Percentiles rank a stretch among this genome's conserved stretches.
phyloP scores from a whole-genome alignment of 176 grass and related monocot genomes.

The Calamus simplicifolius region DNA sequence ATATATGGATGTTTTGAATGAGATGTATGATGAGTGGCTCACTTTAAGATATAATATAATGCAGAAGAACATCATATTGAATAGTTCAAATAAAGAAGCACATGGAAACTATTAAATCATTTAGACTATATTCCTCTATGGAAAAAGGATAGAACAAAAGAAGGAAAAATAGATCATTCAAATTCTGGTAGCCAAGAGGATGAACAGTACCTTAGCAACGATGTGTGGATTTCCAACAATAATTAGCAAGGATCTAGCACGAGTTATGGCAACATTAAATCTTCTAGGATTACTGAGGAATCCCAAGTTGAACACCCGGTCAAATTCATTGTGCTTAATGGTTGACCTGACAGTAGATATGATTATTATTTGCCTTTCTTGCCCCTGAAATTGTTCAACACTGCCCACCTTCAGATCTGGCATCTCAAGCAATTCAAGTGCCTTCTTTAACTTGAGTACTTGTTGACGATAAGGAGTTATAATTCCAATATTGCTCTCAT shows the following conservation, averaged over 20 bases:
- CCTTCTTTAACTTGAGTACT: conserved; percentile 70
- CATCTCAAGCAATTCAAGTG: conserved; percentile 67
- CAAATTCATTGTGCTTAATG: conserved; percentile 73
- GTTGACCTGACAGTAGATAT: conserved; percentile 95
- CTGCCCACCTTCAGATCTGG: conserved; percentile 75
- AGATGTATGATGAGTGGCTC: too few species aligned
- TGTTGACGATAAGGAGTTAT: conserved; percentile 92
- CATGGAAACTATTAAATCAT: too few species aligned
- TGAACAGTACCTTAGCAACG: conserved; percentile 52
- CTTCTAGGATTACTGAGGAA: conserved; percentile 73
- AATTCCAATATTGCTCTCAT: conserved; percentile 65
- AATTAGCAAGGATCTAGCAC: conserved; percentile 76
- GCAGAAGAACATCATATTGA: too few species aligned
- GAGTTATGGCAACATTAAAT: conserved; percentile 91
- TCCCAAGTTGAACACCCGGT: conserved; percentile 72
- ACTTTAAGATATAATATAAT: too few species aligned
- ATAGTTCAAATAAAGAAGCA: too few species aligned
- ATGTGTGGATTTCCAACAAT: conserved; percentile 89
- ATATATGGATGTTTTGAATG: too few species aligned
- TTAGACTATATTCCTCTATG: too few species aligned
- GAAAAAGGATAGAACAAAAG: too few species aligned
- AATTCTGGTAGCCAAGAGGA: not conserved
- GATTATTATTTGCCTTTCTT: conserved; percentile 86
- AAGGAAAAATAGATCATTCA: too few species aligned
- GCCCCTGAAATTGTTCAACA: conserved; percentile 91